These are phyloP conservation scores for Hibiscus syriacus DNA, from an alignment of 345 rosid species.

Conservation along the genomic window DNA sequence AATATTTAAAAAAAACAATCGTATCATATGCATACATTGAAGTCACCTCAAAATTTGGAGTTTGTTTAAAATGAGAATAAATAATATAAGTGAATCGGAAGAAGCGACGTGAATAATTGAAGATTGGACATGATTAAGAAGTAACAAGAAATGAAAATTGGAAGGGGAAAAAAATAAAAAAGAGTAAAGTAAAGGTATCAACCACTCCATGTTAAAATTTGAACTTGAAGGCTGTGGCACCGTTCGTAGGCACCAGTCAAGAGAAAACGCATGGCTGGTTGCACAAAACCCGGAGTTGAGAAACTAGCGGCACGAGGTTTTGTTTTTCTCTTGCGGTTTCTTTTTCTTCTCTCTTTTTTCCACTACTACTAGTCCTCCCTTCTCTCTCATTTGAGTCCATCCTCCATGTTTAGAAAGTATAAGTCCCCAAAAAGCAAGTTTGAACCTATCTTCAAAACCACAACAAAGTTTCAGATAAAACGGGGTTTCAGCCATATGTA, in stretches of 20 bases:
- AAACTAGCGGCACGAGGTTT: constrained; percentile 54
- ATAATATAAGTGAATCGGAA: neutral
- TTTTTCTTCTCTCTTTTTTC: constrained; percentile 2
- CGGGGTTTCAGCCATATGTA: too few species aligned
- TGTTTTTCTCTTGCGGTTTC: constrained; percentile 16
- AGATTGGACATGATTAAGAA: neutral
- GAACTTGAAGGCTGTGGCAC: constrained; percentile 35
- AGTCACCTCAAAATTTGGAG: constrained; percentile 2
- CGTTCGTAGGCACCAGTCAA: constrained; percentile 53
- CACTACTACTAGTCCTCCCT: neutral
- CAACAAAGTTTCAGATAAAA: too few species aligned
- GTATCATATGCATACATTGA: neutral
- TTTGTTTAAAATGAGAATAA: neutral
- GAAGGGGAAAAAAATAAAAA: neutral
- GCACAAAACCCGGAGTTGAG: constrained; percentile 74
- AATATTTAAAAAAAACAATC: too few species aligned
- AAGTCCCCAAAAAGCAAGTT: constrained; percentile 29
- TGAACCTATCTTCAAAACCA: constrained; percentile 26
- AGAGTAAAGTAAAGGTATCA: neutral
- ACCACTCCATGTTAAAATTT: neutral
- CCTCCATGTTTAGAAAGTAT: constrained; percentile 16
- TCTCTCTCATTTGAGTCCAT: constrained; percentile 13
- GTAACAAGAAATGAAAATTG: neutral
- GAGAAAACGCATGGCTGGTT: constrained; percentile 50
- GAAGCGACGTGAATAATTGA: neutral